These are phyloP conservation scores for Dichotomopilus funicola DNA, from an alignment of 2,329 filamentous ascomycete genomes.

Conservation along the genomic window DNA sequence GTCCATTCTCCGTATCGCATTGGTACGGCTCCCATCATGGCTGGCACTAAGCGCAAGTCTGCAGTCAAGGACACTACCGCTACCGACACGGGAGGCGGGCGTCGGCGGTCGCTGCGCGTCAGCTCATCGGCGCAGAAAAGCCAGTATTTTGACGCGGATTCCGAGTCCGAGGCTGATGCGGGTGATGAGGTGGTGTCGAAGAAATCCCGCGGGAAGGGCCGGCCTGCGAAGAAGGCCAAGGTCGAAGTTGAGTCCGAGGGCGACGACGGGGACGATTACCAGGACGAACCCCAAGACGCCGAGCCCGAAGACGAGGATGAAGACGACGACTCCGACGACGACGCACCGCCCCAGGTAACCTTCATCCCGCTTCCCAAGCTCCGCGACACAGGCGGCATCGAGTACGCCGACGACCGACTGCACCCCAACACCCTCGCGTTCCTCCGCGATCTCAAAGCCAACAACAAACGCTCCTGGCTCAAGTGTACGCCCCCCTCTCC, in stretches of 20 bases:
- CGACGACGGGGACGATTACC: constrained; percentile 10
- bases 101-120: constrained; percentile 43
- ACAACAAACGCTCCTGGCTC: constrained; percentile 54
- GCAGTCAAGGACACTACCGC: not conserved
- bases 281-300: constrained; percentile 17
- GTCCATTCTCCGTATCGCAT: no score
- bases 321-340: constrained; percentile 27
- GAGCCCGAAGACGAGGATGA: constrained; percentile 14
- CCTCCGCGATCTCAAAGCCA: constrained; percentile 50
- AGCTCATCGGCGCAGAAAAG: constrained; percentile 41
- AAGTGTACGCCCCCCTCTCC: constrained; percentile 40
- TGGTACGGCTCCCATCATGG: constrained; percentile 26
- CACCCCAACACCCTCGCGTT: constrained; percentile 55
- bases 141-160: constrained; percentile 42
- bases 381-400: constrained; percentile 35
- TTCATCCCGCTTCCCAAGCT: constrained; percentile 38
- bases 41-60: constrained; percentile 34
- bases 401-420: constrained; percentile 46
- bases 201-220: constrained; percentile 6
- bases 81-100: constrained; percentile 24
- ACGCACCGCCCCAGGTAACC: constrained; percentile 32
- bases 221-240: constrained; percentile 11
- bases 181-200: not conserved
- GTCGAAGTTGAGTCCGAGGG: constrained; percentile 5
- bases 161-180: constrained; percentile 1